phyloP scores from a whole-genome alignment of 352 stramenopile genomes.

The Phytophthora multivora region DNA sequence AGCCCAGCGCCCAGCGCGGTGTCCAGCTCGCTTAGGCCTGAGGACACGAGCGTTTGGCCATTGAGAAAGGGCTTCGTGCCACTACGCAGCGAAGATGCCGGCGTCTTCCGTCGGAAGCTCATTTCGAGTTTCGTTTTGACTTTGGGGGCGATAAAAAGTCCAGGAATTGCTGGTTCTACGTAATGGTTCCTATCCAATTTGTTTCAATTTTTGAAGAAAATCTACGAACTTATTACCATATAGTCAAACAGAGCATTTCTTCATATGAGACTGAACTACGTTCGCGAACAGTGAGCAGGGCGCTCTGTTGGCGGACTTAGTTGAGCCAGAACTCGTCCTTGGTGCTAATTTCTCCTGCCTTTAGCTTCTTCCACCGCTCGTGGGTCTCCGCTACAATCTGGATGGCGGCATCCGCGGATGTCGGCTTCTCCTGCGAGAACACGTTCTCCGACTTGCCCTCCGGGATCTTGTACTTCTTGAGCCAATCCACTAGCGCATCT shows the following conservation, averaged over 20 bases:
- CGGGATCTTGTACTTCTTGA: conserved; percentile 99
- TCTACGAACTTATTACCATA: conserved; percentile 14
- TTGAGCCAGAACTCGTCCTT: conserved; percentile 73
- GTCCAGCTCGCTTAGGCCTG: conserved; percentile 59
- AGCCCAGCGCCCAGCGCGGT: conserved; percentile 57
- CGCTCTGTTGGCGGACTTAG: conserved; percentile 21
- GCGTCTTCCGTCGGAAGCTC: conserved; percentile 13
- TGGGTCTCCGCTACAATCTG: conserved; percentile 74
- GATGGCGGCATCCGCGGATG: conserved; percentile 54
- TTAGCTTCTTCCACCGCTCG: conserved; percentile 74
- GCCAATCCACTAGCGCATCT: conserved; percentile 93
- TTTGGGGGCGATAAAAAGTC: no score
- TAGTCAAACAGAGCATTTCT: conserved; percentile 37
- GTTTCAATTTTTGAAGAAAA: no score
- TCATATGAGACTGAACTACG: conserved; percentile 28
- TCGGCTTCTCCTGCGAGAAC: conserved; percentile 84
- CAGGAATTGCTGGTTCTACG: no score
- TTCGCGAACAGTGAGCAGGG: conserved; percentile 20
- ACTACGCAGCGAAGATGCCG: background rate
- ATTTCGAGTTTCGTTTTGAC: background rate
- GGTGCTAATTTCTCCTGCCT: conserved; percentile 57
- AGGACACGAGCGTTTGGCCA: conserved; percentile 62
- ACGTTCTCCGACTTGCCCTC: conserved; percentile 96
- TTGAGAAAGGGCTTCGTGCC: conserved; percentile 71
- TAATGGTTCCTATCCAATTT: no score